A percentile compares a stretch with the other conserved stretches of the same genome.
Evolutionary conservation across 495 filamentous ascomycete species (phyloP).

Genomic region (Aspergillus baeticus): DNA sequence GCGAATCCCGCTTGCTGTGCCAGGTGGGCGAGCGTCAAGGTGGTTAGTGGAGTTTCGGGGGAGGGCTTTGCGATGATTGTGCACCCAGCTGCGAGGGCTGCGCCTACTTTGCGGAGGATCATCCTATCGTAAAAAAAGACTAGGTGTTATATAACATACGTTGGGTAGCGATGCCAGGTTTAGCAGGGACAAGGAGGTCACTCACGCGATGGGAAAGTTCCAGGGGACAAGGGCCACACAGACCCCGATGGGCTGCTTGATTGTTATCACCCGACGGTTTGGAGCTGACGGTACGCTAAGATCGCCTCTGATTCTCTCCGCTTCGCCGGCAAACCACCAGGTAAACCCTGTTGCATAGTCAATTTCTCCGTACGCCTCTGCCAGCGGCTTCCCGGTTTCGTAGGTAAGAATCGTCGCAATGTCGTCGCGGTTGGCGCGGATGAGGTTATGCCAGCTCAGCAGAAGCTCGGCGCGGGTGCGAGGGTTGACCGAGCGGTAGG

Average conservation of each 20-base stretch:
- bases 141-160: too few species aligned
- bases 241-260: slow-evolving; percentile 69
- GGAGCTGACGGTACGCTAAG: slow-evolving; percentile 53
- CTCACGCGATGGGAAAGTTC: slow-evolving; percentile 60
- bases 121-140: too few species aligned
- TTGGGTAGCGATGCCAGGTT: too few species aligned
- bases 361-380: slow-evolving; percentile 56
- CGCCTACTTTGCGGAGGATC: too few species aligned
- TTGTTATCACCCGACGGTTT: slow-evolving; percentile 59
- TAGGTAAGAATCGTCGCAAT: slow-evolving; percentile 32
- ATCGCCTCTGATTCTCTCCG: slow-evolving; percentile 65
- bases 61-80: too few species aligned
- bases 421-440: neutral
- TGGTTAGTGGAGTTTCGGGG: too few species aligned
- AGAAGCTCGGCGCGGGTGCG: neutral
- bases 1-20: too few species aligned
- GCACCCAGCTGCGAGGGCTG: too few species aligned
- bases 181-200: too few species aligned
- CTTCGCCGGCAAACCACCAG: slow-evolving; percentile 66
- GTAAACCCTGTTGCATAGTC: slow-evolving; percentile 59
- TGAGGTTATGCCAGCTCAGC: neutral
- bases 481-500: neutral
- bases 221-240: slow-evolving; percentile 61
- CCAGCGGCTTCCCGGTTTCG: slow-evolving; percentile 62
- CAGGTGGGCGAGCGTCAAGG: too few species aligned